Base-by-base conservation (phyloP, 768 basidiomycete species). In the Rhizopogon vesiculosus region DNA sequence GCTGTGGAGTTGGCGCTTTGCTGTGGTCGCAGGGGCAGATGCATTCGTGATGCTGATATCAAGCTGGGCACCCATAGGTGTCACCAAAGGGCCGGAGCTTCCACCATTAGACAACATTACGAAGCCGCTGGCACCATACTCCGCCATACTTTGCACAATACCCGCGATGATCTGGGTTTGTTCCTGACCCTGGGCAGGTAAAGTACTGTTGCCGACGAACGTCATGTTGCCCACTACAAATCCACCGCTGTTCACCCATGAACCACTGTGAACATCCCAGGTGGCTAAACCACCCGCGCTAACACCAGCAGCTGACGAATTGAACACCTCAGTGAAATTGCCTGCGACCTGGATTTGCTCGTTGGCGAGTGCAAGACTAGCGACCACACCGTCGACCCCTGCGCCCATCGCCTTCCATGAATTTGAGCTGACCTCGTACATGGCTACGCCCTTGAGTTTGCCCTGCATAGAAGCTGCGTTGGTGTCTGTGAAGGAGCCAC, bases 401-500 rank as follows among this genome's bases (percentile, higher is more conserved):
- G 80, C 86, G 7, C 75, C 81, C 3, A 97, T 72, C 1, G 87
- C 55, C 13, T 69, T 71, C 94, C 94, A 98, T 9, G 77, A 64
- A 56, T 85, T 79, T 31, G 74, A 75, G 51, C 72, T 63, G 10
- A 92, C 72, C 59, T 93, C 80, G 68, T 93, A 98, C 52, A 82
- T 65, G 0, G 86, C 92, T 33, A 96, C 69, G 38, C 84, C 80
- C 43, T 69, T 69, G 38, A 93, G 72, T 35, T 70, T 73, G 53
- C 81, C 80, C 45, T 78, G 72, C 2, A 75, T 78, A 0, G 85
- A 82, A 15, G 77, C 72, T 5, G 77, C 73, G 1, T 69, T 68
- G 0, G 92, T 89, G 58, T 89, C 86, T 0, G 77, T 79, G 74
- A 99, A 99, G 0, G 84, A 75, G 1, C 97, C 97, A n/a, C 93